Evolutionary conservation across 106 monocot genomes (phyloP).

Genomic region (Allium fistulosum): DNA sequence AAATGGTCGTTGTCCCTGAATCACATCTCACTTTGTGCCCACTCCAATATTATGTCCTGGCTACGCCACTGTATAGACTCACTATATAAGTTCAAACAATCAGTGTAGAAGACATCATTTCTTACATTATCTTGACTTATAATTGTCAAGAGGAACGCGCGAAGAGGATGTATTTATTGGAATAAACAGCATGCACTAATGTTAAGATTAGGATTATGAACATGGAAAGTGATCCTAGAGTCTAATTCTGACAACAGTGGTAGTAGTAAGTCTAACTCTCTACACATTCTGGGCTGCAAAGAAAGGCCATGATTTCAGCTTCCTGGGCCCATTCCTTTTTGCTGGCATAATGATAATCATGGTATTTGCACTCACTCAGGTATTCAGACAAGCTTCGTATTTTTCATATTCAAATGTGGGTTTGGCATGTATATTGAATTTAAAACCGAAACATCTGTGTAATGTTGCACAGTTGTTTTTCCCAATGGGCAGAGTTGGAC

Average conservation of each 20-base stretch:
- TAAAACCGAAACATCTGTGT: not conserved
- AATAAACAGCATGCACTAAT: not conserved
- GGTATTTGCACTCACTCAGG: constrained; percentile 32
- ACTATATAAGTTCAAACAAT: no score
- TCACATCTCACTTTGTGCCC: no score
- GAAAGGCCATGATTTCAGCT: constrained; percentile 5
- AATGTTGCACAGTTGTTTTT: constrained; percentile 22
- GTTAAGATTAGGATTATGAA: constrained; percentile 4
- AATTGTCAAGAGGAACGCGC: no score
- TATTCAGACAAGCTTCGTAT: not conserved
- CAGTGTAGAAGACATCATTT: no score
- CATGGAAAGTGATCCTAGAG: constrained; percentile 39
- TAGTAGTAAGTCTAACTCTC: constrained; percentile 40
- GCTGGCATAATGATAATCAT: constrained; percentile 11
- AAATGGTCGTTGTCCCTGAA: no score
- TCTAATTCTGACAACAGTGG: constrained; percentile 32
- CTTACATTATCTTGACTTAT: no score
- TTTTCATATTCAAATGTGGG: not conserved
- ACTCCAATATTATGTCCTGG: no score
- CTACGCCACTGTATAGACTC: no score
- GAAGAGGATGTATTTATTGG: no score
- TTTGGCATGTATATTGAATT: not conserved
- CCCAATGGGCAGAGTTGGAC: constrained; percentile 26
- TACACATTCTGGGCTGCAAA: constrained; percentile 46
- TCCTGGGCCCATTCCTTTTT: not conserved